Evolutionary conservation across 2,329 filamentous ascomycete species (phyloP), one percentile per base, ranked within the genome.

Genomic region (Cercospora sesami): DNA sequence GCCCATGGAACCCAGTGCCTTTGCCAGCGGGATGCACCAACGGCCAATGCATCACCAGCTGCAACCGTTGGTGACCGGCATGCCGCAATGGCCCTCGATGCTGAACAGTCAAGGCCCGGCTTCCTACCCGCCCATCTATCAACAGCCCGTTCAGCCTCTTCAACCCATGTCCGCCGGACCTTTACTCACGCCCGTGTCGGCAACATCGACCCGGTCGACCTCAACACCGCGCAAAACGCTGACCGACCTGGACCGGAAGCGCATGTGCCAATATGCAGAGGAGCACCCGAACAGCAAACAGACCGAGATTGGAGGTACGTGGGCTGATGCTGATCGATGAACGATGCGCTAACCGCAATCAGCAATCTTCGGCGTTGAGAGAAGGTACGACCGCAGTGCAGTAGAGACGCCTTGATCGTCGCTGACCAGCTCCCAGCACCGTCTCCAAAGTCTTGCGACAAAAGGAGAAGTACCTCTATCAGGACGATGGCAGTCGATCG

Each of bases 401-500:
- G 10, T 48, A 12, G 21, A 18, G 60, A 23, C 59, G 21, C 31
- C 60, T 18, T 33, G 14, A 28, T 30, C 28, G 18, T 39, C 55
- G 60, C 63, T 68, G 51, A 70, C 72, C 51, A 73, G 68, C 51
- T 68, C 69, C 59, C 79, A 99, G 95, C 82, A 99, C 95, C 60
- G 95, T 99, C n/a, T 99, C 95, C 64, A 99, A 99, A 79, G 95
- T 98, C 65, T 81, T 99, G 72, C 90, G 94, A 64, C 90, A 97
- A 76, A 96, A 94, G 82, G 95, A 99, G 71, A 95, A 96, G 79
- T 98, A 96, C 80, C 86, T 98, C 16, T 91, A 90, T 76, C 88
- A 89, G 64, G 92, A 92, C 76, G 93, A 92, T 79, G 91, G 89
- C 73, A 92, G 85, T 78, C 87, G 86, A 73, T 94, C 93, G 55